Percentiles rank a stretch among this genome's conserved stretches.
Conservation (phyloP, 192 early-diverging fungal genomes). For the Rhizoclosmatium globosum region DNA sequence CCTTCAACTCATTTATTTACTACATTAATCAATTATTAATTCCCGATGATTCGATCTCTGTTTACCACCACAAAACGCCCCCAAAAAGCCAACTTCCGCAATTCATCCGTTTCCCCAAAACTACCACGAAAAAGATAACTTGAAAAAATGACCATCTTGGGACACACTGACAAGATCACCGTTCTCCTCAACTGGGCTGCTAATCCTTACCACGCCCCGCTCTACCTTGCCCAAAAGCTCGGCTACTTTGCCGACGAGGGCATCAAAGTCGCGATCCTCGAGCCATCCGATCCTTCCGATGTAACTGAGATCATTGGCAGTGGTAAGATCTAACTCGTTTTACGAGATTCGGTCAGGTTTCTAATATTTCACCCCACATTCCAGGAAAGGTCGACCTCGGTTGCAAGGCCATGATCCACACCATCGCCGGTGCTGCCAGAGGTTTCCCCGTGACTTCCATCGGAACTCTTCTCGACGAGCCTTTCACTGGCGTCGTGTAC, state of each 20-base stretch:
- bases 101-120: background rate
- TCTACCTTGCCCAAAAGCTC: conserved; percentile 72
- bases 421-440: conserved; percentile 70
- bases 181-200: conserved; percentile 56
- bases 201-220: conserved; percentile 69
- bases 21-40: no score
- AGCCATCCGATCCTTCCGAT: conserved; percentile 70
- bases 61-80: no score
- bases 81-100: no score
- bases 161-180: conserved; percentile 50
- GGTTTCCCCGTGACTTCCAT: conserved; percentile 71
- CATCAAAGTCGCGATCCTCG: conserved; percentile 71
- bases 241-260: conserved; percentile 65
- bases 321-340: background rate
- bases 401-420: conserved; percentile 77
- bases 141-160: conserved; percentile 43
- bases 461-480: conserved; percentile 71
- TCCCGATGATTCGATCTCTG: no score
- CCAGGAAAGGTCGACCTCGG: conserved; percentile 68
- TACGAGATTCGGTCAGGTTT: background rate
- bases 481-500: conserved; percentile 71
- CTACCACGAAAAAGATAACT: background rate
- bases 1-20: no score
- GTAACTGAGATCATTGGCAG: conserved; percentile 70
- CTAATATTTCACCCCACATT: background rate